A percentile compares a stretch with the other conserved stretches of the same genome.
Evolutionary conservation across 768 basidiomycete species (phyloP).

Genomic region (Tubosaeta sp.): DNA sequence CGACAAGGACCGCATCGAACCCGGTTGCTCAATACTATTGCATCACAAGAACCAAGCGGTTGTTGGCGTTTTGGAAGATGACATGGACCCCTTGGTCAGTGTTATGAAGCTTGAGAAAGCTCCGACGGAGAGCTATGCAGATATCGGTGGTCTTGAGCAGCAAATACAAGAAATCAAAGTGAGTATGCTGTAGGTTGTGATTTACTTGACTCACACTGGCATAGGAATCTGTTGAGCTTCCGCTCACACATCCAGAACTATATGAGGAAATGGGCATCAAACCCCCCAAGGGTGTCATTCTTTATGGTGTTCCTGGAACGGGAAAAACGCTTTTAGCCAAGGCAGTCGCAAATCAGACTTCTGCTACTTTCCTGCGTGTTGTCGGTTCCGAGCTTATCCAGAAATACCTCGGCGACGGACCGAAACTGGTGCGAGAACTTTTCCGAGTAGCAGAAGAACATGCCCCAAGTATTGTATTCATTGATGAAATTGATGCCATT

Average conservation of each 20-base stretch:
- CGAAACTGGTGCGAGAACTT: constrained; percentile 94
- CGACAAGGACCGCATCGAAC: constrained; percentile 96
- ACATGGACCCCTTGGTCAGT: constrained; percentile 92
- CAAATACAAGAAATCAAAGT: constrained; percentile 99
- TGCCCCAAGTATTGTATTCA: constrained; percentile 98
- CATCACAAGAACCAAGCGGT: constrained; percentile 96
- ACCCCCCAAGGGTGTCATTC: constrained; percentile 99
- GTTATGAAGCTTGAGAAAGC: constrained; percentile 99
- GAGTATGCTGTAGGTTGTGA: constrained; percentile 8
- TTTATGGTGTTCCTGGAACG: constrained; percentile 97
- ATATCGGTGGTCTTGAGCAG: constrained; percentile 92
- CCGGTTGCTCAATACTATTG: constrained; percentile 89
- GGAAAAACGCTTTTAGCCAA: constrained; percentile 98
- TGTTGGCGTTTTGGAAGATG: constrained; percentile 93
- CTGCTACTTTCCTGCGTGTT: constrained; percentile 95
- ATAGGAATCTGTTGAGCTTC: constrained; percentile 96
- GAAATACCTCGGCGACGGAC: constrained; percentile 98
- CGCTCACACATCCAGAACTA: constrained; percentile 94
- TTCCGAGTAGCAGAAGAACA: constrained; percentile 98
- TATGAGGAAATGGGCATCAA: constrained; percentile 99
- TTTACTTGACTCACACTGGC: background rate
- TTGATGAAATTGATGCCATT: constrained; percentile 98
- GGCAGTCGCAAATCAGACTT: constrained; percentile 97
- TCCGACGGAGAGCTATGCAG: constrained; percentile 97
- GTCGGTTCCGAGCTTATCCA: constrained; percentile 98